Conservation (phyloP, 495 filamentous ascomycete species). For the Podospora australis region DNA sequence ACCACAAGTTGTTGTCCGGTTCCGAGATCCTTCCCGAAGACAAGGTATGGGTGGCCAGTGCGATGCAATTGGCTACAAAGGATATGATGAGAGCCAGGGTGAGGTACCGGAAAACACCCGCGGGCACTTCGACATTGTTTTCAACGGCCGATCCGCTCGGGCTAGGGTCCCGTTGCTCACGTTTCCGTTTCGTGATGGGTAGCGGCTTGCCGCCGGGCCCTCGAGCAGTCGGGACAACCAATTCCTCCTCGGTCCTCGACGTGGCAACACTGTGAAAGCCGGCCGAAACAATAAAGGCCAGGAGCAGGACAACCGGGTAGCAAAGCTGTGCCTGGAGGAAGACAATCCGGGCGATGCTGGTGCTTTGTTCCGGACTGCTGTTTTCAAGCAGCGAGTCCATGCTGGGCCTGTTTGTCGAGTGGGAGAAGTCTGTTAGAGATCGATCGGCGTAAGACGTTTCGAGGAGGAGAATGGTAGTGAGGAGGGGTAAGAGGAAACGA, state of each 20-base stretch:
- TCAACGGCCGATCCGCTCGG: constrained; percentile 31
- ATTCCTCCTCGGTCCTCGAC: constrained; percentile 37
- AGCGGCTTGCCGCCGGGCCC: constrained; percentile 81
- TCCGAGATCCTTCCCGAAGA: constrained; percentile 40
- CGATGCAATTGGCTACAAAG: constrained; percentile 65
- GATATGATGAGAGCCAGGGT: constrained; percentile 60
- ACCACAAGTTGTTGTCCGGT: constrained; percentile 48
- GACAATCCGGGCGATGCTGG: constrained; percentile 28
- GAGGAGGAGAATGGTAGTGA: neutral
- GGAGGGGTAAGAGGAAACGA: neutral
- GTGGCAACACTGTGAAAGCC: constrained; percentile 39
- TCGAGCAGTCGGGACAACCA: constrained; percentile 29
- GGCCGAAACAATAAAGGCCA: constrained; percentile 37
- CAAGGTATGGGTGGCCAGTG: constrained; percentile 73
- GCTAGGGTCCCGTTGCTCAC: constrained; percentile 28
- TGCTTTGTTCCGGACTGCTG: constrained; percentile 17
- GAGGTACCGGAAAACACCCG: constrained; percentile 67
- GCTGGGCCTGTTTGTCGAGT: constrained; percentile 14
- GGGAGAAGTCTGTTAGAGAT: constrained; percentile 12
- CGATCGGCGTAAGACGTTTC: neutral
- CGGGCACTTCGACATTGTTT: constrained; percentile 55
- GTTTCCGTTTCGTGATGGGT: constrained; percentile 50
- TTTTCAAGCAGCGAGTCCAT: constrained; percentile 18
- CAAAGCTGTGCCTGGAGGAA: constrained; percentile 34
- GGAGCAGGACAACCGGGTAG: constrained; percentile 37